Evolutionary conservation across 2,329 filamentous ascomycete species (phyloP).

Genomic region (Ophiostoma triangulosporum): DNA sequence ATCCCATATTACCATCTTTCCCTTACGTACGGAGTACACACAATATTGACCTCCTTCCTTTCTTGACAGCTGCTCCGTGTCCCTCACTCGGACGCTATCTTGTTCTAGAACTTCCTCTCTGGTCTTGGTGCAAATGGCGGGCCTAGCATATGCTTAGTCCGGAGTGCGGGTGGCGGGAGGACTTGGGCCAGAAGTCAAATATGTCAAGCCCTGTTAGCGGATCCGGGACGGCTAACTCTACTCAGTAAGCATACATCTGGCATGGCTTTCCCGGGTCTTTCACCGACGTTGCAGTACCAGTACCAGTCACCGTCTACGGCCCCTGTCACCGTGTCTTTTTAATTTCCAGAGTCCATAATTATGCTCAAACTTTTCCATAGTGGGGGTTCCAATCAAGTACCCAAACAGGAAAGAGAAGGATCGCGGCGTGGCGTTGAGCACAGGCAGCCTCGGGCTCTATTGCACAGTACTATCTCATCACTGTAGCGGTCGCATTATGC

Average conservation of each 20-base stretch:
- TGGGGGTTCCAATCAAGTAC: too few relatives aligned
- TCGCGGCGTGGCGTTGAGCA: background rate
- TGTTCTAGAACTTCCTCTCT: background rate
- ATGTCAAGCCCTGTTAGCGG: background rate
- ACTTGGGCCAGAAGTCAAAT: background rate
- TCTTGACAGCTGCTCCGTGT: background rate
- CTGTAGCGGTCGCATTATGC: background rate
- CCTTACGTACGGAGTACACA: too few relatives aligned
- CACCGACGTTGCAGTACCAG: background rate
- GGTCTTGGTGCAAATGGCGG: background rate
- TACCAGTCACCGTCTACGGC: background rate
- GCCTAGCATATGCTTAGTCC: too few relatives aligned
- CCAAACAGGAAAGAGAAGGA: background rate
- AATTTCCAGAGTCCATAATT: background rate
- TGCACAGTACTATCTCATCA: background rate
- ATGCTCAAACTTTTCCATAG: too few relatives aligned
- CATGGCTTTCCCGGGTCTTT: background rate
- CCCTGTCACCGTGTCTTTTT: background rate
- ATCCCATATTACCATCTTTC: too few relatives aligned
- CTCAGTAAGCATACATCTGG: too few relatives aligned
- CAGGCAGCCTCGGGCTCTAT: background rate
- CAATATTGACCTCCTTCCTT: background rate
- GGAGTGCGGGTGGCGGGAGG: background rate
- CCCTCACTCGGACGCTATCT: background rate
- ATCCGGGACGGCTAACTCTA: too few relatives aligned